A percentile compares a stretch with the other conserved stretches of the same genome.
Evolutionary conservation across 345 rosid genomes (phyloP).

Genomic region (Populus pruinosa): DNA sequence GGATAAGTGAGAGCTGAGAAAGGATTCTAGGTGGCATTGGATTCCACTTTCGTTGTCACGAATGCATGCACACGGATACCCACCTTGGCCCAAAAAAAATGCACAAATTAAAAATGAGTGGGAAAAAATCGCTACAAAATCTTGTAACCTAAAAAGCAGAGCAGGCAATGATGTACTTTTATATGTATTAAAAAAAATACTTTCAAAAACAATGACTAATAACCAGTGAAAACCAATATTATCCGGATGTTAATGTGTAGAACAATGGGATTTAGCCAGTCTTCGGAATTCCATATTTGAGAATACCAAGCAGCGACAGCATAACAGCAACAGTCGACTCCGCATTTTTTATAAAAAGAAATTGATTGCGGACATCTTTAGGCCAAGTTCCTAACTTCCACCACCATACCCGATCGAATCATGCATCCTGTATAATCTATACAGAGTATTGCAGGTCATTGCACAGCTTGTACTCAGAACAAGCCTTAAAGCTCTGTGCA

Average conservation of each 20-base stretch:
- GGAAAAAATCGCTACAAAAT: background rate
- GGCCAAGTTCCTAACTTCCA: background rate
- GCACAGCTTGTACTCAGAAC: background rate
- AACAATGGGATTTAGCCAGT: background rate
- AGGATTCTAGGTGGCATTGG: slow-evolving; percentile 3
- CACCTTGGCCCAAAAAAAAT: slow-evolving; percentile 1
- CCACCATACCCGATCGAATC: background rate
- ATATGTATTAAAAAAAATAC: too few relatives aligned
- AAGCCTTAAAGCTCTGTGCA: background rate
- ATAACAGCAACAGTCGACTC: background rate
- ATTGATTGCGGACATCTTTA: background rate
- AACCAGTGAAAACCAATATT: background rate
- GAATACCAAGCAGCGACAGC: background rate
- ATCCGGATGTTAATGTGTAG: background rate
- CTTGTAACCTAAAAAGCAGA: background rate
- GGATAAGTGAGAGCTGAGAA: background rate
- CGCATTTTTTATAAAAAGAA: background rate
- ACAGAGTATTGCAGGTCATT: background rate
- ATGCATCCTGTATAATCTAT: background rate
- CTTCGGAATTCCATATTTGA: background rate
- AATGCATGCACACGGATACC: slow-evolving; percentile 14
- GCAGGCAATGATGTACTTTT: background rate
- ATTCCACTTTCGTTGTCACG: slow-evolving; percentile 12
- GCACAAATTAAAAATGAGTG: background rate
- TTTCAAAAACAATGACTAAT: too few relatives aligned